Conservation (phyloP, 139 green algal genomes). For the Ettlia oleoabundans region DNA sequence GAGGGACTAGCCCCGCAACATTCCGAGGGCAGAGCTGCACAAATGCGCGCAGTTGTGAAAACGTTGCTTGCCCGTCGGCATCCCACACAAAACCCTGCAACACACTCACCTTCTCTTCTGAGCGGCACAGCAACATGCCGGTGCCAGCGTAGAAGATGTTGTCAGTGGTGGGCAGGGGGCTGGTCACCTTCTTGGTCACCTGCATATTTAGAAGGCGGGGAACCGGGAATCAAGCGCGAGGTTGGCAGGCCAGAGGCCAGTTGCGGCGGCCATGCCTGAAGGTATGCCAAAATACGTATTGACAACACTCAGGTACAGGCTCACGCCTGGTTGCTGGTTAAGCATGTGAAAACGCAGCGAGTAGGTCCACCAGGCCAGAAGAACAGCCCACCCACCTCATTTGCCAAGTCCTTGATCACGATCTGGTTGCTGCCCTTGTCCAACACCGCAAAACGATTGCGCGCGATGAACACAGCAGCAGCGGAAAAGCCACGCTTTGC, state of each 20-base stretch:
- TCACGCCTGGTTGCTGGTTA: too few species aligned
- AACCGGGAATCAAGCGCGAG: background rate
- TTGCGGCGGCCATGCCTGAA: too few species aligned
- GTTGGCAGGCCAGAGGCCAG: background rate
- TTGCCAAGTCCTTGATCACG: slow-evolving; percentile 97
- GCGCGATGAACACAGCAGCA: slow-evolving; percentile 95
- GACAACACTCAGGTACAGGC: too few species aligned
- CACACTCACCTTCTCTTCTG: slow-evolving; percentile 89
- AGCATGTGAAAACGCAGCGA: too few species aligned
- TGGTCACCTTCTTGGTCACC: slow-evolving; percentile 91
- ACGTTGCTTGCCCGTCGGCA: too few species aligned
- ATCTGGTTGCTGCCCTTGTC: slow-evolving; percentile 86
- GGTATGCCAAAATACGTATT: too few species aligned
- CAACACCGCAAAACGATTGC: slow-evolving; percentile 98
- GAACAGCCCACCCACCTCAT: slow-evolving; percentile 80
- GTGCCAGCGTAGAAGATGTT: slow-evolving; percentile 98
- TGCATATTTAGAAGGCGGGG: background rate
- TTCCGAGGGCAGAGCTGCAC: too few species aligned
- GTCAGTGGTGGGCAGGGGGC: slow-evolving; percentile 82
- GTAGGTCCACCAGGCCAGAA: too few species aligned
- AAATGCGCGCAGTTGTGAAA: too few species aligned
- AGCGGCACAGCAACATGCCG: slow-evolving; percentile 91
- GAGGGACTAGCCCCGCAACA: too few species aligned
- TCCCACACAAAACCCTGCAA: background rate
- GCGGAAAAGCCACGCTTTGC: slow-evolving; percentile 81